Percentiles rank a stretch among this genome's conserved stretches.
These are phyloP conservation scores for Funneliformis mosseae DNA, from an alignment of 192 early-diverging fungal genomes.

Conservation along the genomic window DNA sequence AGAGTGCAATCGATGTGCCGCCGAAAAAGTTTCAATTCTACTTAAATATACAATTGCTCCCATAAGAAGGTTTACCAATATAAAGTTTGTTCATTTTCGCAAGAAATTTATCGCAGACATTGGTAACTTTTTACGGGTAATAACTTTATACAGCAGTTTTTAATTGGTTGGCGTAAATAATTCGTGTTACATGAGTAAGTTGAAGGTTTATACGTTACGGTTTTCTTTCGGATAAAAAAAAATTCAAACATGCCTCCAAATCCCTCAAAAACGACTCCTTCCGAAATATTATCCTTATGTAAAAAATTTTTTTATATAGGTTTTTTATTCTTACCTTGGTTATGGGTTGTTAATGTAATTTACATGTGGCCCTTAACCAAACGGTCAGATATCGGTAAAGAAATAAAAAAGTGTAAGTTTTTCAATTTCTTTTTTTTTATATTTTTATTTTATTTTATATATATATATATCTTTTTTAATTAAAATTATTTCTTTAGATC, in stretches of 20 bases:
- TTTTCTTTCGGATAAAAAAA: too few species aligned
- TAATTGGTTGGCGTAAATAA: background rate
- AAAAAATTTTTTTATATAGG: conserved; percentile 63
- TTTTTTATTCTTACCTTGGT: conserved; percentile 58
- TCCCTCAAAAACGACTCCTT: conserved; percentile 43
- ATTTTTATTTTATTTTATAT: background rate
- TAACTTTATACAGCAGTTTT: too few species aligned
- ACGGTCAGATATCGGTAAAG: conserved; percentile 49
- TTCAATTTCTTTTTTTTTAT: background rate
- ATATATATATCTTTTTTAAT: background rate
- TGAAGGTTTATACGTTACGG: too few species aligned
- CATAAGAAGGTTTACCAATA: too few species aligned
- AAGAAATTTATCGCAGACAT: too few species aligned
- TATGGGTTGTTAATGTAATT: conserved; percentile 74
- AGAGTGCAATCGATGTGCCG: conserved; percentile 88
- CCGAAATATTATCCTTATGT: conserved; percentile 60
- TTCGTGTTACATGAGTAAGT: background rate
- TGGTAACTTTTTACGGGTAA: too few species aligned
- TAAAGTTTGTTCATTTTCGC: background rate
- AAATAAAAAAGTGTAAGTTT: conserved; percentile 58
- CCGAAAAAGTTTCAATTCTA: conserved; percentile 80
- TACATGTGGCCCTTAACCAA: conserved; percentile 63
- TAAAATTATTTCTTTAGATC: conserved; percentile 44
- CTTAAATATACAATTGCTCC: conserved; percentile 65
- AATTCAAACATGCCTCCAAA: background rate